These are phyloP conservation scores for Botrytis tulipae DNA, from an alignment of 2,329 filamentous ascomycete genomes.

Conservation along the genomic window DNA sequence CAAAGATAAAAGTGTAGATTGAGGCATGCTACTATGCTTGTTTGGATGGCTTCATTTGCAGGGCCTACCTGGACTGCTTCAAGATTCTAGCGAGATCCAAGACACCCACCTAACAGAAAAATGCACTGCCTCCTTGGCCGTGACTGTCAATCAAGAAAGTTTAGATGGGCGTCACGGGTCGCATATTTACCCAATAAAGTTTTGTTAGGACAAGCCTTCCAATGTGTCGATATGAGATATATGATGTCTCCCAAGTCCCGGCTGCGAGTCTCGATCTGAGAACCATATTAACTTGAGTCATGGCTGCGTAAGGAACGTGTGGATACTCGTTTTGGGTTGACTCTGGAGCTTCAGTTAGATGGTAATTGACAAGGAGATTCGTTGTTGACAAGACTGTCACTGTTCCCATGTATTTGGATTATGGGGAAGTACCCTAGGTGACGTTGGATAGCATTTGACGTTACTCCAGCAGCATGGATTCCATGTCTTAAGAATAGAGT, in stretches of 20 bases:
- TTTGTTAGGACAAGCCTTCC: background rate
- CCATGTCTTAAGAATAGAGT: conserved; percentile 11
- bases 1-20: conserved; percentile 14
- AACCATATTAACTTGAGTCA: background rate
- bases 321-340: background rate
- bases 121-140: background rate
- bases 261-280: background rate
- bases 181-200: conserved; percentile 14
- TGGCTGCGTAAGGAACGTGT: background rate
- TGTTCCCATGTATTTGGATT: background rate
- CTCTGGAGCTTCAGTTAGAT: background rate
- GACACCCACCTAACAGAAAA: background rate
- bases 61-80: background rate
- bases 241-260: background rate
- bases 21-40: background rate
- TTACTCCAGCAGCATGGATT: conserved; percentile 14
- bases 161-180: conserved; percentile 13
- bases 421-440: conserved; percentile 12
- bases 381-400: background rate
- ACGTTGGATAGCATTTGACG: conserved; percentile 8
- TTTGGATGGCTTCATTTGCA: conserved; percentile 3
- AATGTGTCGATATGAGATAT: conserved; percentile 11
- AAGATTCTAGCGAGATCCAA: conserved; percentile 6
- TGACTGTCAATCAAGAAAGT: conserved; percentile 6
- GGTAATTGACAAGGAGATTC: background rate